phyloP scores from a whole-genome alignment of 352 stramenopile species.

The Globisporangium recalcitrans region DNA sequence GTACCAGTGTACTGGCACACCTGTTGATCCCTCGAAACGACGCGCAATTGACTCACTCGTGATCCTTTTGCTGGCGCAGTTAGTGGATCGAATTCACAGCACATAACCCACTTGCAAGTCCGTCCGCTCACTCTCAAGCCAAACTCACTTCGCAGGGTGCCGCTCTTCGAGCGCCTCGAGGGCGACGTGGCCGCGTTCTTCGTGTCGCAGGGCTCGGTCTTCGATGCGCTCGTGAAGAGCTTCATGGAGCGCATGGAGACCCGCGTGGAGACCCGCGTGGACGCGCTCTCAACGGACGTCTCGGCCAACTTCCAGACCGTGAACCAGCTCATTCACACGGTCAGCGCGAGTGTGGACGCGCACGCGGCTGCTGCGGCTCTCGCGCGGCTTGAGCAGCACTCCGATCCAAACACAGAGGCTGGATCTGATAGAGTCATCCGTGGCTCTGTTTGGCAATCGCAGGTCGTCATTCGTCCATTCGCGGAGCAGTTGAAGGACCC shows the following conservation, averaged over 20 bases:
- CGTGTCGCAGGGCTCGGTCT: conserved; percentile 64
- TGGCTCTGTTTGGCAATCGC: no score
- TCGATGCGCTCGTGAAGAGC: conserved; percentile 49
- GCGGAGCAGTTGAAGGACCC: conserved; percentile 22
- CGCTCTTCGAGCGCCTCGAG: conserved; percentile 66
- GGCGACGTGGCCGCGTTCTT: conserved; percentile 59
- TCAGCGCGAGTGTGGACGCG: conserved; percentile 11
- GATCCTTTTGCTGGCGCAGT: no score
- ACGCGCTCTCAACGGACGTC: conserved; percentile 28
- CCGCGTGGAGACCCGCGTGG: conserved; percentile 35
- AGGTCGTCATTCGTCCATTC: conserved; percentile 62
- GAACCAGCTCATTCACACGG: conserved; percentile 25
- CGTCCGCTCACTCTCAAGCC: not conserved
- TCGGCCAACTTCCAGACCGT: conserved; percentile 28
- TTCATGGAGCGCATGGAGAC: conserved; percentile 53
- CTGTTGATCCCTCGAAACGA: no score
- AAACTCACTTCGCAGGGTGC: conserved; percentile 22
- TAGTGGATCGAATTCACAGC: no score
- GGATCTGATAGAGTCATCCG: not conserved
- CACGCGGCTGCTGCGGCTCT: conserved; percentile 13
- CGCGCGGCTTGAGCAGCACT: conserved; percentile 5
- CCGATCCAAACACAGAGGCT: not conserved
- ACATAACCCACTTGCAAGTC: not conserved
- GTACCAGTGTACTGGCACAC: no score
- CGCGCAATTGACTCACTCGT: no score